These are phyloP conservation scores for Xanthoconium stramineum DNA, from an alignment of 768 basidiomycete genomes.

Conservation along the genomic window DNA sequence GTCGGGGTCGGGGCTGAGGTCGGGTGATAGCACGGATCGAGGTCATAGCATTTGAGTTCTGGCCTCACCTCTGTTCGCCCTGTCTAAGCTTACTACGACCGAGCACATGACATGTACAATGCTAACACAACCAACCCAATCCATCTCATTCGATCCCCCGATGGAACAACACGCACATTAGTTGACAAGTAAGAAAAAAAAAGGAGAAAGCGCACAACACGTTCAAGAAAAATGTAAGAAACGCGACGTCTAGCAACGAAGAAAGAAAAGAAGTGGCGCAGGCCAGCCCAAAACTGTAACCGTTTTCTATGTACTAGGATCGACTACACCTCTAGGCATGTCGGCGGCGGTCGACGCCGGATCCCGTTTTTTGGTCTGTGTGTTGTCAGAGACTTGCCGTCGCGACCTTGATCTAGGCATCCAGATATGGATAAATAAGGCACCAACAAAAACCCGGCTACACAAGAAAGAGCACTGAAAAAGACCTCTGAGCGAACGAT, in stretches of 20 bases:
- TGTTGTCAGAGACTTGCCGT: conserved; percentile 2
- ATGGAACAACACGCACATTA: not conserved
- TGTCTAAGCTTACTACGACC: too few relatives aligned
- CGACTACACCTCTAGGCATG: not conserved
- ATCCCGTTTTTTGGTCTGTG: not conserved
- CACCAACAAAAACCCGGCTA: conserved; percentile 20
- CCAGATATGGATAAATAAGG: conserved; percentile 24
- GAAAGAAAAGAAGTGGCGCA: not conserved
- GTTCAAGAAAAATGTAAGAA: not conserved
- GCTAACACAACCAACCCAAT: not conserved
- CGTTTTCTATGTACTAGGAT: not conserved
- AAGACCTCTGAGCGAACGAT: not conserved
- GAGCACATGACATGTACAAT: too few relatives aligned
- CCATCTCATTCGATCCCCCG: not conserved
- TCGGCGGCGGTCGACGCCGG: conserved; percentile 8
- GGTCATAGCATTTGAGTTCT: not conserved
- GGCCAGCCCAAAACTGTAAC: conserved; percentile 14
- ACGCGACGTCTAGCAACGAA: not conserved
- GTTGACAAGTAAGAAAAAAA: not conserved
- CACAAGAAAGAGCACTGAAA: conserved; percentile 12
- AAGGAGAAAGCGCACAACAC: not conserved
- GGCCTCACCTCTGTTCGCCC: too few relatives aligned
- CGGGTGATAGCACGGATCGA: not conserved
- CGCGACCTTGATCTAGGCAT: conserved; percentile 21
- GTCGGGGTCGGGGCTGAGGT: not conserved